phyloP scores from a whole-genome alignment of 179 eudicot genomes.

The Silene coronaria region DNA sequence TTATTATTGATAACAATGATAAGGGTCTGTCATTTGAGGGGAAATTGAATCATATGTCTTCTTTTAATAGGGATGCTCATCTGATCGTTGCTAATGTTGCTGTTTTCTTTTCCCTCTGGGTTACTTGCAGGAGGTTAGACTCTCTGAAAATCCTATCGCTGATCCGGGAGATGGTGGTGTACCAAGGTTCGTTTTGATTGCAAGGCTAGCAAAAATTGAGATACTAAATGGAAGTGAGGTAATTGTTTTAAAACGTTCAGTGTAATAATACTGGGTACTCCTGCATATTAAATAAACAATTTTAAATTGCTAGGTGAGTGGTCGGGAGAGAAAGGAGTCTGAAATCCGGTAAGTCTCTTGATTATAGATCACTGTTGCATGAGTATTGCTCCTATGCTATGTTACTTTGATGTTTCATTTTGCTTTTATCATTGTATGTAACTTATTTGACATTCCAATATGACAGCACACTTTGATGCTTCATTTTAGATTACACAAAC shows the following conservation, averaged over 20 bases:
- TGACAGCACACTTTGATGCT: no score
- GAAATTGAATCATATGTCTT: background rate
- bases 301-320: slow-evolving; percentile 51
- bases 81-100: background rate
- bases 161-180: slow-evolving; percentile 78
- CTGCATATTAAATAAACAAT: slow-evolving; percentile 15
- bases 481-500: no score
- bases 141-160: slow-evolving; percentile 74
- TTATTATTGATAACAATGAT: background rate
- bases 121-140: slow-evolving; percentile 60
- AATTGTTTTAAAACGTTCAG: slow-evolving; percentile 1
- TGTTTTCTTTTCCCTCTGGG: slow-evolving; percentile 3
- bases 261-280: background rate
- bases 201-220: slow-evolving; percentile 68
- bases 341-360: slow-evolving; percentile 68
- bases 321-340: slow-evolving; percentile 85
- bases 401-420: background rate
- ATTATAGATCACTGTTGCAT: background rate
- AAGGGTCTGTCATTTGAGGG: no score
- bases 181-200: slow-evolving; percentile 78
- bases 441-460: no score
- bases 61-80: background rate
- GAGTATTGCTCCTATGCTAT: background rate
- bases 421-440: background rate
- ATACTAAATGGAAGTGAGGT: slow-evolving; percentile 94